phyloP scores from a whole-genome alignment of 108 stramenopile genomes.

The Fistulifera solaris region DNA sequence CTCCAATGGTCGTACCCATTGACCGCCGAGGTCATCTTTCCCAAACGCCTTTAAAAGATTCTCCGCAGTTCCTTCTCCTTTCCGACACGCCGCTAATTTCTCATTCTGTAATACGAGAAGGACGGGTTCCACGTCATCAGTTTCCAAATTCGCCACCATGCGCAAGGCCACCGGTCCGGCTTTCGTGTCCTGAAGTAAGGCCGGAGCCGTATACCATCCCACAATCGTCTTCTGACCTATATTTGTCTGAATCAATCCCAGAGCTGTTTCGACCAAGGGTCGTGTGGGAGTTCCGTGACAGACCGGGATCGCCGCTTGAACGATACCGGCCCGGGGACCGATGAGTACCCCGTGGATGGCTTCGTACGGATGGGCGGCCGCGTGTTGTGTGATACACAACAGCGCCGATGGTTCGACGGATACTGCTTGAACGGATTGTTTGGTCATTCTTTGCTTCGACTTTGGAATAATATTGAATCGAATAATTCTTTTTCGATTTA shows the following conservation, averaged over 20 bases:
- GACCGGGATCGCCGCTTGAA: conserved; percentile 43
- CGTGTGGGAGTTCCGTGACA: conserved; percentile 69
- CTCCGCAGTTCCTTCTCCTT: conserved; percentile 3
- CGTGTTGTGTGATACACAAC: conserved; percentile 40
- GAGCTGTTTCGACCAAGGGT: conserved; percentile 51
- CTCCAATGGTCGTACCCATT: conserved; percentile 26
- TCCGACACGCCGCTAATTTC: background rate
- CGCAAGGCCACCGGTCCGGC: conserved; percentile 35
- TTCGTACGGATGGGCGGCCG: conserved; percentile 24
- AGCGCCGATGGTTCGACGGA: conserved; percentile 22
- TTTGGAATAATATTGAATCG: too few species aligned
- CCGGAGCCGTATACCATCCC: conserved; percentile 66
- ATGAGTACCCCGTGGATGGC: conserved; percentile 56
- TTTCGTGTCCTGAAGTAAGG: conserved; percentile 13
- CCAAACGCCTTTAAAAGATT: conserved; percentile 25
- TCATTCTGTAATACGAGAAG: conserved; percentile 18
- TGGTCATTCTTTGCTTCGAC: conserved; percentile 1
- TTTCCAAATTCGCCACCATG: conserved; percentile 28
- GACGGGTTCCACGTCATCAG: conserved; percentile 5
- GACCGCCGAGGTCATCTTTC: conserved; percentile 33
- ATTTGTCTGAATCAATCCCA: conserved; percentile 21
- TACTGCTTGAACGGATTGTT: background rate
- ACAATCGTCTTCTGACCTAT: conserved; percentile 27
- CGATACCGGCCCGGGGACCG: conserved; percentile 15
- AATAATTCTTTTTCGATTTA: too few species aligned